These are phyloP conservation scores for Pycnococcus provasolii DNA, from an alignment of 139 green algal species.

Conservation along the genomic window DNA sequence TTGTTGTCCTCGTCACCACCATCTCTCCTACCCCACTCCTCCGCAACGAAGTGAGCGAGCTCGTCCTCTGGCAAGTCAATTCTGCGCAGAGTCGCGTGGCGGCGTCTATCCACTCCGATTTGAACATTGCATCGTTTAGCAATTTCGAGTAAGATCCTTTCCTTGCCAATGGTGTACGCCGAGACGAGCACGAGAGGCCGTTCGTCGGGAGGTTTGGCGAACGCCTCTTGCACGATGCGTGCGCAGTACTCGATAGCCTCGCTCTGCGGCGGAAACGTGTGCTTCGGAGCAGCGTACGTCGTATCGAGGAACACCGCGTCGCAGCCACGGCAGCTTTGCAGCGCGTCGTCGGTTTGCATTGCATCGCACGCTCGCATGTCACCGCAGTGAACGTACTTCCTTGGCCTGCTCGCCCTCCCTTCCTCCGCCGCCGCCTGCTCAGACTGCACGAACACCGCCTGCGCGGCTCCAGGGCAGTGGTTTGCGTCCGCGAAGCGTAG, in stretches of 20 bases:
- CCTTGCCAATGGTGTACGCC: conserved; percentile 36
- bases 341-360: background rate
- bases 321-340: background rate
- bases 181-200: conserved; percentile 28
- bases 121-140: conserved; percentile 18
- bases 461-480: background rate
- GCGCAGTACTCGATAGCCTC: conserved; percentile 28
- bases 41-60: no score
- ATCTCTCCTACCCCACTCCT: no score
- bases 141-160: conserved; percentile 26
- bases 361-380: background rate
- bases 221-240: background rate
- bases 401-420: background rate
- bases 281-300: conserved; percentile 31
- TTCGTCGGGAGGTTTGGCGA: background rate
- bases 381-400: background rate
- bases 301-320: conserved; percentile 19
- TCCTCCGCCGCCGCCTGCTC: background rate
- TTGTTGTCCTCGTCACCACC: no score
- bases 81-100: no score
- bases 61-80: no score
- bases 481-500: background rate
- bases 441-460: background rate
- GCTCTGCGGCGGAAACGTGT: conserved; percentile 28
- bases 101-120: conserved; percentile 10